A percentile compares a stretch with the other conserved stretches of the same genome.
phyloP scores from a whole-genome alignment of 2,329 filamentous ascomycete species.

The Paecilomyces sp. region DNA sequence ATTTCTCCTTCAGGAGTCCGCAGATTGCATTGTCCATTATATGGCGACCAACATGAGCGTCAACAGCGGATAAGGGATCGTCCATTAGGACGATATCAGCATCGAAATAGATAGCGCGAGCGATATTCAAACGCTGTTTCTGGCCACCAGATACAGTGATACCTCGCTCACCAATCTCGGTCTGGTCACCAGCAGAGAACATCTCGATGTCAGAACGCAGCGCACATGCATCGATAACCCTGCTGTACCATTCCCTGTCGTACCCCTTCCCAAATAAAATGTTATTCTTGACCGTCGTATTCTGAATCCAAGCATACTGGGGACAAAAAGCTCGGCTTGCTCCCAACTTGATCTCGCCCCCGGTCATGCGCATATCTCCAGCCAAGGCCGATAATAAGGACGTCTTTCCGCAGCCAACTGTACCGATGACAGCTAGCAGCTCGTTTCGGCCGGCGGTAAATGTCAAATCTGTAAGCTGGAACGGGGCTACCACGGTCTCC shows the following conservation, averaged over 20 bases:
- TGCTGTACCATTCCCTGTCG: constrained; percentile 69
- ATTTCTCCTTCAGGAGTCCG: constrained; percentile 81
- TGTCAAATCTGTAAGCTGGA: constrained; percentile 31
- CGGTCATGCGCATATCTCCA: constrained; percentile 70
- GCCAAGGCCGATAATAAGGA: constrained; percentile 83
- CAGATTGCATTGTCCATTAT: constrained; percentile 94
- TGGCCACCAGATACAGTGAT: constrained; percentile 95
- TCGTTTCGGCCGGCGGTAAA: constrained; percentile 32
- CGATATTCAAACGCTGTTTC: constrained; percentile 92
- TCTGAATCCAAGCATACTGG: constrained; percentile 97
- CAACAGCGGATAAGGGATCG: constrained; percentile 52
- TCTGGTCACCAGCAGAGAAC: constrained; percentile 80
- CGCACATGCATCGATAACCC: constrained; percentile 81
- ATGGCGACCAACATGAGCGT: constrained; percentile 55
- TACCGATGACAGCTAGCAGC: constrained; percentile 55
- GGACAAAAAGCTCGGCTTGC: constrained; percentile 84
- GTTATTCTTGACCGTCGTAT: constrained; percentile 77
- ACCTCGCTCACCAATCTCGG: constrained; percentile 90
- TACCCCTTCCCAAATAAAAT: constrained; percentile 81
- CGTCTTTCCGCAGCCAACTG: constrained; percentile 75
- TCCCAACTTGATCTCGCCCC: constrained; percentile 84
- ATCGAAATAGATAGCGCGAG: constrained; percentile 63
- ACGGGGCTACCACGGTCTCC: constrained; percentile 25
- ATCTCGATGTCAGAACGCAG: constrained; percentile 81
- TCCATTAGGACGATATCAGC: constrained; percentile 58